These are phyloP conservation scores for Candolleomyces eurysporus DNA, from an alignment of 768 basidiomycete genomes.

Conservation along the genomic window DNA sequence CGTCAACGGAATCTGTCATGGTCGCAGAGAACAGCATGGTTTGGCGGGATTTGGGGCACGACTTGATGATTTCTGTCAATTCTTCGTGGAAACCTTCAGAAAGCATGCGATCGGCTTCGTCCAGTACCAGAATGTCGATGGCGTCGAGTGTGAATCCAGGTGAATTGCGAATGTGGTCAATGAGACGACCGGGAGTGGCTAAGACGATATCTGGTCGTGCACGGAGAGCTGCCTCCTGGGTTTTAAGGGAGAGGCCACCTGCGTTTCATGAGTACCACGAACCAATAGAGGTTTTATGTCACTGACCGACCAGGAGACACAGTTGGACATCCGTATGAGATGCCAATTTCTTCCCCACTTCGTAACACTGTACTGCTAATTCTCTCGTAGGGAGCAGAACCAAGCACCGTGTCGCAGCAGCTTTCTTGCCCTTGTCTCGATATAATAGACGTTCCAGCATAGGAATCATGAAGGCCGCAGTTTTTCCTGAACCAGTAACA, in stretches of 20 bases:
- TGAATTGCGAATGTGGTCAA: conserved; percentile 96
- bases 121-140: conserved; percentile 90
- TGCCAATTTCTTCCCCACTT: conserved; percentile 84
- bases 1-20: conserved; percentile 96
- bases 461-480: conserved; percentile 94
- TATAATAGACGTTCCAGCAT: conserved; percentile 91
- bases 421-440: conserved; percentile 84
- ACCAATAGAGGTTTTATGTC: conserved; percentile 20
- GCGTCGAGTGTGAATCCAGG: conserved; percentile 90
- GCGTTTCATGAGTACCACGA: conserved; percentile 1
- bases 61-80: conserved; percentile 87
- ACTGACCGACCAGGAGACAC: conserved; percentile 83
- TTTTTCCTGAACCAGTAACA: conserved; percentile 97
- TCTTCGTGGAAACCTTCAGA: conserved; percentile 95
- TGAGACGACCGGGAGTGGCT: conserved; percentile 95
- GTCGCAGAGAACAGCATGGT: conserved; percentile 99
- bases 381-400: conserved; percentile 94
- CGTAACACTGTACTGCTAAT: conserved; percentile 92
- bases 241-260: conserved; percentile 93
- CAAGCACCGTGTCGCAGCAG: conserved; percentile 85
- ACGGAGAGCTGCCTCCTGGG: conserved; percentile 84
- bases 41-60: conserved; percentile 85
- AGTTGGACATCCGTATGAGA: conserved; percentile 87
- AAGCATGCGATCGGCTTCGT: conserved; percentile 98
- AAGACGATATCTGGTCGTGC: conserved; percentile 91